These are phyloP conservation scores for Plicaturopsis crispa DNA, from an alignment of 768 basidiomycete genomes.

Conservation along the genomic window DNA sequence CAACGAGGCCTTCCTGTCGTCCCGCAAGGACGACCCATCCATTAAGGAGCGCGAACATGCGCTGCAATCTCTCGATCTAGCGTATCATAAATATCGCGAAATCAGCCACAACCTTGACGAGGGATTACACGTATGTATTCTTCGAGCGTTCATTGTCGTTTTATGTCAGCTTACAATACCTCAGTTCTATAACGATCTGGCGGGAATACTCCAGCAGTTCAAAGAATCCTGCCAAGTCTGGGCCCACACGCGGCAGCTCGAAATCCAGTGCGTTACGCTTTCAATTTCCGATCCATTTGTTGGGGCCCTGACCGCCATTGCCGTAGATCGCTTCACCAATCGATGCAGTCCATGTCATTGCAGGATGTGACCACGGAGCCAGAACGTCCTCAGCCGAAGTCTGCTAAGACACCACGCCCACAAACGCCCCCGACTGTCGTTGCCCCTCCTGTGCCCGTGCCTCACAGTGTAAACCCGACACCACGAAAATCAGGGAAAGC, in stretches of 20 bases:
- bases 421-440: slow-evolving; percentile 1
- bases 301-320: slow-evolving; percentile 5
- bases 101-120: slow-evolving; percentile 81
- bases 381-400: slow-evolving; percentile 10
- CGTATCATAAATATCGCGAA: slow-evolving; percentile 84
- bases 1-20: slow-evolving; percentile 71
- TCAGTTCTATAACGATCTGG: slow-evolving; percentile 88
- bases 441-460: not conserved
- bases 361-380: slow-evolving; percentile 11
- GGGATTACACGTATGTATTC: slow-evolving; percentile 61
- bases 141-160: not conserved
- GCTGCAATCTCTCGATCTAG: slow-evolving; percentile 74
- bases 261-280: slow-evolving; percentile 54
- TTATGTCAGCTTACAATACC: not conserved
- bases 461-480: slow-evolving; percentile 6
- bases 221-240: slow-evolving; percentile 71
- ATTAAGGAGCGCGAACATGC: slow-evolving; percentile 78
- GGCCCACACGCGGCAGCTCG: slow-evolving; percentile 63
- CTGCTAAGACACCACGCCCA: slow-evolving; percentile 9
- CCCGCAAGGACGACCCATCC: slow-evolving; percentile 68
- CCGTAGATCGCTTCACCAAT: slow-evolving; percentile 3
- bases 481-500: slow-evolving; percentile 12
- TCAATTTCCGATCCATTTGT: slow-evolving; percentile 1
- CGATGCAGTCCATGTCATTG: slow-evolving; percentile 30
- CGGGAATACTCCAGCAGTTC: slow-evolving; percentile 63